Conservation (phyloP, 2,329 filamentous ascomycete genomes). For the Corynespora cassiicola region DNA sequence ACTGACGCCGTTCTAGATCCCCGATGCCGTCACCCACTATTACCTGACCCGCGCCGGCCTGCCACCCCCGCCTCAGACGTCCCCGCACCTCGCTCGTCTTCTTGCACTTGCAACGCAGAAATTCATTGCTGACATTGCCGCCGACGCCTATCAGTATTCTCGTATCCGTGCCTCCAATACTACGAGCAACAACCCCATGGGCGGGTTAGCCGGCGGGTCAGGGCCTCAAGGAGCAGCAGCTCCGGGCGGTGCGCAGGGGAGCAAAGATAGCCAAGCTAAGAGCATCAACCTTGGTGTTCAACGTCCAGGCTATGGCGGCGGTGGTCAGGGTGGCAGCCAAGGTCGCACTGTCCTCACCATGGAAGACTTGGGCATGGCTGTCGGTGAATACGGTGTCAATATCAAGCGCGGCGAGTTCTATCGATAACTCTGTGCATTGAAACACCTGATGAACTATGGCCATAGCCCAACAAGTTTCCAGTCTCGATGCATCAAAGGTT, state of each 20-base stretch:
- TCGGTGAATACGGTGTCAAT: conserved; percentile 96
- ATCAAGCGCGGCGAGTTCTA: conserved; percentile 98
- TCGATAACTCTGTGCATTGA: conserved; percentile 68
- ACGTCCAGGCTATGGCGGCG: conserved; percentile 70
- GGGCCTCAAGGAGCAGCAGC: conserved; percentile 68
- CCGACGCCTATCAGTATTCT: conserved; percentile 97
- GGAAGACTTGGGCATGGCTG: conserved; percentile 98
- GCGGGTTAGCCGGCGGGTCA: conserved; percentile 71
- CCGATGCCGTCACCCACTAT: conserved; percentile 96
- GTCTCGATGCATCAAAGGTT: no score
- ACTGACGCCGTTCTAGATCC: conserved; percentile 69
- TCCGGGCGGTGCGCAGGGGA: conserved; percentile 61
- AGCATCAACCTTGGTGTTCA: conserved; percentile 57
- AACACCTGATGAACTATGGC: neutral
- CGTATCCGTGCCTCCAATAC: conserved; percentile 93
- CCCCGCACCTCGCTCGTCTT: conserved; percentile 87
- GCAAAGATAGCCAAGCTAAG: conserved; percentile 49
- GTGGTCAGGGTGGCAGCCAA: conserved; percentile 85
- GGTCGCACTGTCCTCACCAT: conserved; percentile 95
- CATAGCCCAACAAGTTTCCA: no score
- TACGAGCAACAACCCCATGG: conserved; percentile 90
- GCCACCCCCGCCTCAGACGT: conserved; percentile 88
- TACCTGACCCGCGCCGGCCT: conserved; percentile 97
- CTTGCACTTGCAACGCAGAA: conserved; percentile 98
- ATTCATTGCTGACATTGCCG: conserved; percentile 96